These are phyloP conservation scores for Calcarisporium arbuscula DNA, from an alignment of 2,329 filamentous ascomycete species.

Conservation along the genomic window DNA sequence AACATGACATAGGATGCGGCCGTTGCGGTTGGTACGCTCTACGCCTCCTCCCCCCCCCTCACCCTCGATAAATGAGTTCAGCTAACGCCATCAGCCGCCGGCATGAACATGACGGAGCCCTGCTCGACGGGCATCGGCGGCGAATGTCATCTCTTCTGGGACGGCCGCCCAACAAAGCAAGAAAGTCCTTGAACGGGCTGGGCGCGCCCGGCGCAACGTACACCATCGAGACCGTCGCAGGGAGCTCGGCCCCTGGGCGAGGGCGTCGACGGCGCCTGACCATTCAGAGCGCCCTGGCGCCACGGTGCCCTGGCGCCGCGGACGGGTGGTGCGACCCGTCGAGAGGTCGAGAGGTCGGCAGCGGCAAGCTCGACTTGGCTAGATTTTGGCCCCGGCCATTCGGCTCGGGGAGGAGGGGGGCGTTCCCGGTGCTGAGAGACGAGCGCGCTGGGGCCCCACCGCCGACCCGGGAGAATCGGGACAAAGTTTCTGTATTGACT, in stretches of 20 bases:
- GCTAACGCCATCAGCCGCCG: constrained; percentile 66
- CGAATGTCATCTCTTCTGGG: constrained; percentile 91
- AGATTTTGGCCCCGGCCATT: constrained; percentile 76
- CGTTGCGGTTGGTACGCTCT: constrained; percentile 67
- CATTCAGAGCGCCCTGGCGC: constrained; percentile 67
- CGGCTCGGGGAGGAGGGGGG: constrained; percentile 81
- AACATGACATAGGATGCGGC: constrained; percentile 69
- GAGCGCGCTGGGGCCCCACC: no score
- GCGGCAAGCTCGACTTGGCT: constrained; percentile 69
- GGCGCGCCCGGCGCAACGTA: constrained; percentile 69
- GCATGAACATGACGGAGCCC: constrained; percentile 88
- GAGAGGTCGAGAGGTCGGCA: constrained; percentile 77
- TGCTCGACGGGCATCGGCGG: constrained; percentile 91
- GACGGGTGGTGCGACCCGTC: constrained; percentile 94
- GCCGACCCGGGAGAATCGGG: no score
- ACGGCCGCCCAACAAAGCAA: constrained; percentile 72
- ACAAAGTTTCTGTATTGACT: no score
- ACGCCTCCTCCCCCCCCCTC: background rate
- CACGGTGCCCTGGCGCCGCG: constrained; percentile 83
- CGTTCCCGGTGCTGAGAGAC: no score
- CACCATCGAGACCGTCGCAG: constrained; percentile 64
- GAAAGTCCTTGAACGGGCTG: constrained; percentile 83
- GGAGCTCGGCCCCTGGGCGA: no score
- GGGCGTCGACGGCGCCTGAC: constrained; percentile 65
- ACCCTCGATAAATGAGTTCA: background rate